Evolutionary conservation across 352 stramenopile genomes (phyloP).

Genomic region (Globisporangium uncinulatum): DNA sequence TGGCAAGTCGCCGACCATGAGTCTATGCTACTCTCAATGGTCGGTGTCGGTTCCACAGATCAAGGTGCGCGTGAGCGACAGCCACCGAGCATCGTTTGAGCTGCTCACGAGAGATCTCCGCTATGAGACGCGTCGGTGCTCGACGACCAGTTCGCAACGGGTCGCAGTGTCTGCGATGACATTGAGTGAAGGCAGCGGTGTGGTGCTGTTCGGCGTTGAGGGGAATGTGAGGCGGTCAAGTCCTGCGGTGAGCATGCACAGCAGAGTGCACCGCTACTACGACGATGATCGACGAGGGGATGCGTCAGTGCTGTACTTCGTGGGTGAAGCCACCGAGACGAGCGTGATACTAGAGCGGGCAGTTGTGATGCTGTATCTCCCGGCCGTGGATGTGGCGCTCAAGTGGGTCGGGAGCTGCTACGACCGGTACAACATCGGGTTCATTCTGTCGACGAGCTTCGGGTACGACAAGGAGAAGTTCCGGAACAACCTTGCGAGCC

Average conservation of each 20-base stretch:
- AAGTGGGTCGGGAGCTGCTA: conserved; percentile 31
- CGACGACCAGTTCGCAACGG: conserved; percentile 21
- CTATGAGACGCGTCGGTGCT: conserved; percentile 30
- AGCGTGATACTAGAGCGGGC: conserved; percentile 24
- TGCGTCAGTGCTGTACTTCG: conserved; percentile 8
- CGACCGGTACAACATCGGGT: conserved; percentile 50
- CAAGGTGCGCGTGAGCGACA: conserved; percentile 16
- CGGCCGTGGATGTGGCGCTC: conserved; percentile 31
- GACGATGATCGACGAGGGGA: conserved; percentile 6
- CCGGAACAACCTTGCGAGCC: conserved; percentile 41
- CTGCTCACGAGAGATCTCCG: conserved; percentile 27
- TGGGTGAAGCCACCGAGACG: conserved; percentile 15
- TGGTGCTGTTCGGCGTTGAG: conserved; percentile 24
- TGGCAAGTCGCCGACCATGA: conserved; percentile 17
- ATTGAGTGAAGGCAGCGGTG: conserved; percentile 24
- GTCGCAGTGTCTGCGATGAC: conserved; percentile 20
- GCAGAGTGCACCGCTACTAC: conserved; percentile 39
- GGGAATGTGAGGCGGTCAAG: conserved; percentile 30
- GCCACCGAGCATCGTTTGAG: conserved; percentile 12
- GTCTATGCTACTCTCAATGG: conserved; percentile 26
- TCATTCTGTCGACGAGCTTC: conserved; percentile 56
- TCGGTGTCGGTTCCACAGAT: conserved; percentile 25
- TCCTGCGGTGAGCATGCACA: conserved; percentile 38
- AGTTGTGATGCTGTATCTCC: conserved; percentile 33
- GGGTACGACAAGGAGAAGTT: conserved; percentile 58